These are phyloP conservation scores for Dendrocalamus latiflorus DNA, from an alignment of 202 grass and related monocot genomes.

Conservation along the genomic window DNA sequence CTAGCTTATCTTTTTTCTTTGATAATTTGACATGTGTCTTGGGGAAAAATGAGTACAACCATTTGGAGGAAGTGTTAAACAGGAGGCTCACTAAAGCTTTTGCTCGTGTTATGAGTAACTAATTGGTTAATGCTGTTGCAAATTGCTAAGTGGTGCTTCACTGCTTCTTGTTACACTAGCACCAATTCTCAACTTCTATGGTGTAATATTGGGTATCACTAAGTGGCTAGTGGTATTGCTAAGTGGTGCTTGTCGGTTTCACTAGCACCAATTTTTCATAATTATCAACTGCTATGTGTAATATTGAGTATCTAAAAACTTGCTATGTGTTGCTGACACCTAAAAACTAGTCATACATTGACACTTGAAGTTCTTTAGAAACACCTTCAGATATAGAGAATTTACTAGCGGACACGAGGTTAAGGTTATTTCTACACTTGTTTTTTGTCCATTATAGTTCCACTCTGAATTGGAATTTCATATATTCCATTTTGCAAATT, in stretches of 20 bases:
- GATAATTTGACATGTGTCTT: background rate
- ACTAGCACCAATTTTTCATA: too few species aligned
- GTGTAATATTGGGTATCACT: background rate
- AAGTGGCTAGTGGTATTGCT: too few species aligned
- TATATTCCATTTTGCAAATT: too few species aligned
- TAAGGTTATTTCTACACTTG: too few species aligned
- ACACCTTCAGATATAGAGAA: too few species aligned
- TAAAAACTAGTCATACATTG: background rate
- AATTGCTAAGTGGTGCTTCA: background rate
- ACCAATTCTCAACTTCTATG: background rate
- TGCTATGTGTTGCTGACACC: background rate
- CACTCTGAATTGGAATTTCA: too few species aligned
- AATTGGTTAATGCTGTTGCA: background rate
- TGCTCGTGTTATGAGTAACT: background rate
- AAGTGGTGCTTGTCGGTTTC: too few species aligned
- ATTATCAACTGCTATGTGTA: background rate
- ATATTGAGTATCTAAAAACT: background rate
- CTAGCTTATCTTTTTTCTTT: background rate
- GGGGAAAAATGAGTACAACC: background rate
- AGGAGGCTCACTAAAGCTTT: background rate
- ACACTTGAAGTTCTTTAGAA: constrained; percentile 5
- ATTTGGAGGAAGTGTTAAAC: background rate
- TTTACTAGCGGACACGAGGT: too few species aligned
- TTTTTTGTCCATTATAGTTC: too few species aligned
- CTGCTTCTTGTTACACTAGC: background rate